These are phyloP conservation scores for Beauveria varroae DNA, from an alignment of 2,329 filamentous ascomycete species.

Conservation along the genomic window DNA sequence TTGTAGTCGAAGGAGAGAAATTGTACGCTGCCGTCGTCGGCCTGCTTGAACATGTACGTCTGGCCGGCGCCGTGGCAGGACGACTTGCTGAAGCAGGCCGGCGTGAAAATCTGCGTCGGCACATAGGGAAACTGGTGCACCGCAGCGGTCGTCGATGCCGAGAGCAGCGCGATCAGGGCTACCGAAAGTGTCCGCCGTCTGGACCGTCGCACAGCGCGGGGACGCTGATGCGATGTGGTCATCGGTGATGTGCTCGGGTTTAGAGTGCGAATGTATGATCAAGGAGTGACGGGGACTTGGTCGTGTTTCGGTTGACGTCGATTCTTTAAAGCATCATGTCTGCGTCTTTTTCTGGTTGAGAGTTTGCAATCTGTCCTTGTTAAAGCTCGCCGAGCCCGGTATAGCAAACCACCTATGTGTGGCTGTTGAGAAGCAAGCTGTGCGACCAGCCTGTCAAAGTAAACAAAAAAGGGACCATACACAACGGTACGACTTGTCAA, in stretches of 20 bases:
- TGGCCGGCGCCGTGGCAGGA: slow-evolving; percentile 33
- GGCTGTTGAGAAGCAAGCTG: background rate
- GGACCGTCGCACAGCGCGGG: background rate
- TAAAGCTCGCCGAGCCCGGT: background rate
- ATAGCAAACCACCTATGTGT: background rate
- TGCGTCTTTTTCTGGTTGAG: background rate
- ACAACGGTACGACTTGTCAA: background rate
- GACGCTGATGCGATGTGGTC: background rate
- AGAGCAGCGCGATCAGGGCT: background rate
- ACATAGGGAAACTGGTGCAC: slow-evolving; percentile 62
- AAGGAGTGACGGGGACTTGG: background rate
- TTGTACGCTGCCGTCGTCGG: slow-evolving; percentile 34
- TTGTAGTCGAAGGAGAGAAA: slow-evolving; percentile 63
- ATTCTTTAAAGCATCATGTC: slow-evolving; percentile 3
- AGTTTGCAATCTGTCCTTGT: background rate
- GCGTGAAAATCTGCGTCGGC: slow-evolving; percentile 63
- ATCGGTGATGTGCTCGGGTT: background rate
- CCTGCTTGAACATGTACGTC: slow-evolving; percentile 64
- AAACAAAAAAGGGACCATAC: background rate
- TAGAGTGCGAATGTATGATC: background rate
- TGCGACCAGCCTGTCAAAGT: background rate
- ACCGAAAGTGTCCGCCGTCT: background rate
- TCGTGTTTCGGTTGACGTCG: background rate
- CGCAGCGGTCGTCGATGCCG: slow-evolving; percentile 15
- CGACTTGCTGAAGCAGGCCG: slow-evolving; percentile 36